Percentiles rank a stretch among this genome's conserved stretches.
These are phyloP conservation scores for Ogataea degrootiae DNA, from an alignment of 805 yeast genomes.

Conservation along the genomic window DNA sequence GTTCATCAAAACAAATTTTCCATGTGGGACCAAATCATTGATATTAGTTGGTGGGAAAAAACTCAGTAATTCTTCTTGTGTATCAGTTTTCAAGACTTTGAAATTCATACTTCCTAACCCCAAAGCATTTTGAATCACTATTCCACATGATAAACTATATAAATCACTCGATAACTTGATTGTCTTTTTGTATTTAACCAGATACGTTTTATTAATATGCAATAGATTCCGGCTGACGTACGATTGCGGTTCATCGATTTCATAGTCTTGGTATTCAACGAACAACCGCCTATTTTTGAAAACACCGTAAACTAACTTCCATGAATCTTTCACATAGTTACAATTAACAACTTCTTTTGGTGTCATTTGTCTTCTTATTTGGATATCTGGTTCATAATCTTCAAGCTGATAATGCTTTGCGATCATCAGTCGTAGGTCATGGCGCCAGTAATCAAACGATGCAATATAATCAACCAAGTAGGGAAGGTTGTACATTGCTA, in stretches of 20 bases:
- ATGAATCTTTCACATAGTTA: conserved; percentile 44
- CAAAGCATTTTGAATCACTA: conserved; percentile 46
- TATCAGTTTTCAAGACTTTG: conserved; percentile 34
- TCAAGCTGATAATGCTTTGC: conserved; percentile 17
- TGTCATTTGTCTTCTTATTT: conserved; percentile 10
- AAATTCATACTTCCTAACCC: conserved; percentile 60
- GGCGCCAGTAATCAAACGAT: conserved; percentile 34
- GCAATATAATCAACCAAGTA: conserved; percentile 26
- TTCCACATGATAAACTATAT: conserved; percentile 47
- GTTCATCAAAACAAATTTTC: conserved; percentile 44
- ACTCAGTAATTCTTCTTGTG: conserved; percentile 30
- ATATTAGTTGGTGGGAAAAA: conserved; percentile 56
- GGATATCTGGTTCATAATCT: conserved; percentile 16
- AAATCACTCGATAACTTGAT: conserved; percentile 44
- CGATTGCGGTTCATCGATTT: conserved; percentile 44
- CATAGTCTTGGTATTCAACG: conserved; percentile 37
- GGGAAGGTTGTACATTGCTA: conserved; percentile 22
- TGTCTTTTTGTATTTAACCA: conserved; percentile 40
- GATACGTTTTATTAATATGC: conserved; percentile 45
- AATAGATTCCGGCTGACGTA: conserved; percentile 33
- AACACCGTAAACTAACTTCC: conserved; percentile 49
- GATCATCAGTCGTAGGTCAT: conserved; percentile 21
- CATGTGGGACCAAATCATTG: conserved; percentile 51
- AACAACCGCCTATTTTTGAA: conserved; percentile 48
- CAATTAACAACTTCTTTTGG: conserved; percentile 22